Evolutionary conservation across 75 land plant genomes (phyloP), one percentile per base, ranked within the genome.

Genomic region (Pseudotsuga menziesii): DNA sequence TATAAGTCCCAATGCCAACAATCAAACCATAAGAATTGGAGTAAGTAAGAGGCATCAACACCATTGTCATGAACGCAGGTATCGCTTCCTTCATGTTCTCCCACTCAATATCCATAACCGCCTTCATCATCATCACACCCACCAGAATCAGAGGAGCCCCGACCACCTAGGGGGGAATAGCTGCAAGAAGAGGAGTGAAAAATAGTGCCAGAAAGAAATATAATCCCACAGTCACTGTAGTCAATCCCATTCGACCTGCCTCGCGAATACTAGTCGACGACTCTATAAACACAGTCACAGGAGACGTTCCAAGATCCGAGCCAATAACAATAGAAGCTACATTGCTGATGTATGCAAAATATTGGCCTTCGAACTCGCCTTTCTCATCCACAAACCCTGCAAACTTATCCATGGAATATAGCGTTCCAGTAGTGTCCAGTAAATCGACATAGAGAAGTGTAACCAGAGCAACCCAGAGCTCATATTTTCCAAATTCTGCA

Each of bases 161-260:
- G 0, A 93, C 86, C 12, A 94, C 98, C 98, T 97, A 96, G 11
- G 97, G 84, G 4, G 98, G 96, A 1, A 96, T 91, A 29, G 85
- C 88, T 2, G 90, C 84, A 56, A 91, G 39, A 59, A 96, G 76
- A 4, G 96, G 98, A 0, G 91, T 84, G 84, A 96, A 93, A 75
- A 91, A 89, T 63, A 93, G 23, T 0, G 97, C 84, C 25, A 88
- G 23, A 12, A 87, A 57, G 85, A 96, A 93, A 79, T 78, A 94
- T 4, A 86, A 61, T 8, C 86, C 83, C 0, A 94, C 91, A 3
- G 90, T 79, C 55, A 96, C 12, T 2, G 98, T 89, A 3, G 98
- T 94, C 56, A 93, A 57, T 11, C 98, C 98, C 2, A 97, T 93
- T 11, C 98, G 81, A 0, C 94, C 98, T 0, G 94, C 98, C 59